These are phyloP conservation scores for Syncephalastrum contaminatum DNA, from an alignment of 371 early-diverging fungal genomes.

Conservation along the genomic window DNA sequence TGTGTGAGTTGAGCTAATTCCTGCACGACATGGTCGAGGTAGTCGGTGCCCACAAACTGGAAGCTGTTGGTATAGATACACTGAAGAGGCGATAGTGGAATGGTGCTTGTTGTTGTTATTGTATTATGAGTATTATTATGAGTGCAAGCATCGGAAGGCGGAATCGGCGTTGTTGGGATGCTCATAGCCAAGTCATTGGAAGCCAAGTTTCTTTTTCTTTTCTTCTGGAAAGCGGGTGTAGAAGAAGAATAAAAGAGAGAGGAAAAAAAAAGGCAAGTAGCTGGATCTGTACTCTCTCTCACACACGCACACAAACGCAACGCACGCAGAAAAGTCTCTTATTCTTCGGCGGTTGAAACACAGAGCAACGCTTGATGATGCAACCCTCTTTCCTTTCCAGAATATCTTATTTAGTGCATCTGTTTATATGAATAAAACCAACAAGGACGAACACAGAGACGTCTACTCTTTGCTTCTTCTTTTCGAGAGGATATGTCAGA, in stretches of 20 bases:
- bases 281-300: too few species aligned
- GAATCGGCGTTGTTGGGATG: conserved; percentile 12
- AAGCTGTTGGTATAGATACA: conserved; percentile 13
- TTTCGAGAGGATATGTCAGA: too few species aligned
- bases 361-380: too few species aligned
- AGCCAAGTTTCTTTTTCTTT: background rate
- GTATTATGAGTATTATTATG: too few species aligned
- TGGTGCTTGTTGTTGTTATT: conserved; percentile 6
- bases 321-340: too few species aligned
- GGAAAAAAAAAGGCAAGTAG: background rate
- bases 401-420: too few species aligned
- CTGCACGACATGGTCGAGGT: conserved; percentile 9
- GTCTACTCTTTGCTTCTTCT: too few species aligned
- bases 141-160: conserved; percentile 3
- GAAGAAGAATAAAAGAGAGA: background rate
- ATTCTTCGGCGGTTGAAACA: too few species aligned
- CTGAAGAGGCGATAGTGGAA: conserved; percentile 10
- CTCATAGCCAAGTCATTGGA: conserved; percentile 5
- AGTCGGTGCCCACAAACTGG: conserved; percentile 13
- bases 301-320: too few species aligned
- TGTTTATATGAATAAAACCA: too few species aligned
- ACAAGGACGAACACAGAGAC: too few species aligned
- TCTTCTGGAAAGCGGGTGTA: background rate
- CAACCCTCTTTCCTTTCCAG: too few species aligned
- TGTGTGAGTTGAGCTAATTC: conserved; percentile 16